Percentiles rank a stretch among this genome's conserved stretches.
Conservation (phyloP, 2,329 filamentous ascomycete genomes). For the Talaromyces sp. region DNA sequence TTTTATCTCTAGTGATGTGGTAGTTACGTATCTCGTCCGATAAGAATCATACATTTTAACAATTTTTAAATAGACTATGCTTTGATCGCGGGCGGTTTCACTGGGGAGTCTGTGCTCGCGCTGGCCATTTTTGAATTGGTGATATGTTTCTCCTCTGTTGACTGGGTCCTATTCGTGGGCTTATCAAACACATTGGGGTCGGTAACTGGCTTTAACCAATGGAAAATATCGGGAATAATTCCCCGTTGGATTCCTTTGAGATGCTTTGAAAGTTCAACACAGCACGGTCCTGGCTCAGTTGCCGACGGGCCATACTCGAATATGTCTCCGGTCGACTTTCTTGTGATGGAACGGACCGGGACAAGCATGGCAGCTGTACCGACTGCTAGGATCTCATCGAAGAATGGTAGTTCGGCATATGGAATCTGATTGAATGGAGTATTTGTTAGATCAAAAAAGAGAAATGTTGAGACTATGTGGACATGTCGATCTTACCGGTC, state of each 20-base stretch:
- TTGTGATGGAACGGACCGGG: conserved; percentile 21
- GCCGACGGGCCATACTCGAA: neutral
- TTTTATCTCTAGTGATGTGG: too few species aligned
- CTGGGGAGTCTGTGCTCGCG: too few species aligned
- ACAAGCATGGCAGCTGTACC: conserved; percentile 21
- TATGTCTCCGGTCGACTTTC: conserved; percentile 10
- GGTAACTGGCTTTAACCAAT: neutral
- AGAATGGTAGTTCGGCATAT: conserved; percentile 18
- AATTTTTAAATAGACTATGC: too few species aligned
- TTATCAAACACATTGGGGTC: neutral
- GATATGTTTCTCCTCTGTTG: too few species aligned
- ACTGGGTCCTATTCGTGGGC: too few species aligned
- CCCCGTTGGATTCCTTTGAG: neutral
- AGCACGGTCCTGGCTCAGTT: neutral
- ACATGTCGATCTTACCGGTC: conserved; percentile 13
- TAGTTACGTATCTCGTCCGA: too few species aligned
- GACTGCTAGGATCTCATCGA: conserved; percentile 20
- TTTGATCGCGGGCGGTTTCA: too few species aligned
- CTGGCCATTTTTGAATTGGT: too few species aligned
- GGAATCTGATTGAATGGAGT: conserved; percentile 7
- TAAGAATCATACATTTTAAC: too few species aligned
- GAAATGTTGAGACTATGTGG: too few species aligned
- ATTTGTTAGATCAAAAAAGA: neutral
- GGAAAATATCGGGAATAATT: neutral
- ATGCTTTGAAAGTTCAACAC: neutral